Base-by-base conservation (phyloP, 2,329 filamentous ascomycete genomes). In the Rosellinia necatrix region DNA sequence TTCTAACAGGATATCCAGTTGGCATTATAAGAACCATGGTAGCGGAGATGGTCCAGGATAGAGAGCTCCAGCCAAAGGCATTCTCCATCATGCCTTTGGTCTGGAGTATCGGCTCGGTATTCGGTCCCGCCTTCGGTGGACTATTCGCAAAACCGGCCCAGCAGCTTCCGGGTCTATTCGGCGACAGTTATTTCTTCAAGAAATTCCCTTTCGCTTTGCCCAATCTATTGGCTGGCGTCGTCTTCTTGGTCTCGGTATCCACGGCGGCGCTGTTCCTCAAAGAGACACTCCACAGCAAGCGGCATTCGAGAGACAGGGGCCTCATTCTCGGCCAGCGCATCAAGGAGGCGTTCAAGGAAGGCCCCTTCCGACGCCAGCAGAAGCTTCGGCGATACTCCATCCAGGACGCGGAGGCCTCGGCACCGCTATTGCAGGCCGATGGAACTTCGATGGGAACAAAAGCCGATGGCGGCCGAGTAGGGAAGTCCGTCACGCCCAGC, bases 1-100 rank as follows among this genome's bases (percentile, higher is more conserved):
- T 37, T 48, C 64, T 73, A 56, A 72, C 44, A 2, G 19, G 8
- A 15, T 13, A 10, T 40, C n/a, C 29, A 86, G 88, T 93, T n/a
- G 90, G 94, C 1, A 97, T 97, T 59, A 88, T 97, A 61, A 79
- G 92, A 62, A 96, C 91, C 13, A 91, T 94, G 76, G 92, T 97
- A 2, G 93, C 93, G 0, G 93, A 97, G 72, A 86, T 97, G 81
- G 92, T 96, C 1, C 90, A 91, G 0, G 86, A 94, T 71, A 91
- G 83, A 70, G 89, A 92, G 68, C 78, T 96, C 6, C 93, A 97
- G 68, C 92, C 93, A 0, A 80, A 86, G 49, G 94, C 94, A 0
- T 97, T 97, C 72, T 92, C 88, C 61, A 80, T 97, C 41, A 97
- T 97, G 92, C 93, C 93, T 3, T 75, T 97, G 13, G 90, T 84